Conservation (phyloP, 306 rosid species). For the Nissolia schottii region DNA sequence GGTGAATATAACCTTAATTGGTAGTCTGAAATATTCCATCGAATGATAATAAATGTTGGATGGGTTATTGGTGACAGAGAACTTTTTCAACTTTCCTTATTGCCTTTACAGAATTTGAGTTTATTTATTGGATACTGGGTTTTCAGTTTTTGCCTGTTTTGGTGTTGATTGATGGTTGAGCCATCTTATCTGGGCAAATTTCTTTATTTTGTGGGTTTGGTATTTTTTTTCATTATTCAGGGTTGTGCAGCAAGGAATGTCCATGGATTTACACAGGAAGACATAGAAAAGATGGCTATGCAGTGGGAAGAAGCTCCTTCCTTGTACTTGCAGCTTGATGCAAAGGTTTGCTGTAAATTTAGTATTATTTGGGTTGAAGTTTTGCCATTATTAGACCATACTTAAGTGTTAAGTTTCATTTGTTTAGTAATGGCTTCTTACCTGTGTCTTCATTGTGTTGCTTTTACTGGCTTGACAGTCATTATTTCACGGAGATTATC, state of each 20-base stretch:
- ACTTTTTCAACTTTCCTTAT: neutral
- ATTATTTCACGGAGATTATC: slow-evolving; percentile 79
- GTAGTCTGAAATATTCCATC: neutral
- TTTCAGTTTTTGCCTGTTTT: slow-evolving; percentile 16
- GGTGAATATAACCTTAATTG: neutral
- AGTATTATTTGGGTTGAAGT: slow-evolving; percentile 10
- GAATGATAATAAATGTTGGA: neutral
- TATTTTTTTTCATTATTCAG: slow-evolving; percentile 38
- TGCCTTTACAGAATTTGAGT: neutral
- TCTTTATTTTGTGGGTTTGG: slow-evolving; percentile 20
- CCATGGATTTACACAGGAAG: slow-evolving; percentile 73
- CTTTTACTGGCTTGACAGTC: slow-evolving; percentile 55
- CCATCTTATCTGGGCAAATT: neutral
- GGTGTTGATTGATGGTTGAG: slow-evolving; percentile 7
- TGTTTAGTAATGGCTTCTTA: neutral
- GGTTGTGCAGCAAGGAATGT: slow-evolving; percentile 98
- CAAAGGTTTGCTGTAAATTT: slow-evolving; percentile 54
- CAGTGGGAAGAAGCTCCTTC: slow-evolving; percentile 93
- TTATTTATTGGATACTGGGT: neutral
- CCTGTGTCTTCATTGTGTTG: slow-evolving; percentile 27
- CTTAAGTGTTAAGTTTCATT: neutral
- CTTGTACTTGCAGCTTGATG: slow-evolving; percentile 73
- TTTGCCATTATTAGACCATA: neutral
- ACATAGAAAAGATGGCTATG: slow-evolving; percentile 69
- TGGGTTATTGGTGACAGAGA: neutral